Evolutionary conservation across 768 basidiomycete genomes (phyloP), one percentile per base, ranked within the genome.

Genomic region (Fomitopsis pulvina): DNA sequence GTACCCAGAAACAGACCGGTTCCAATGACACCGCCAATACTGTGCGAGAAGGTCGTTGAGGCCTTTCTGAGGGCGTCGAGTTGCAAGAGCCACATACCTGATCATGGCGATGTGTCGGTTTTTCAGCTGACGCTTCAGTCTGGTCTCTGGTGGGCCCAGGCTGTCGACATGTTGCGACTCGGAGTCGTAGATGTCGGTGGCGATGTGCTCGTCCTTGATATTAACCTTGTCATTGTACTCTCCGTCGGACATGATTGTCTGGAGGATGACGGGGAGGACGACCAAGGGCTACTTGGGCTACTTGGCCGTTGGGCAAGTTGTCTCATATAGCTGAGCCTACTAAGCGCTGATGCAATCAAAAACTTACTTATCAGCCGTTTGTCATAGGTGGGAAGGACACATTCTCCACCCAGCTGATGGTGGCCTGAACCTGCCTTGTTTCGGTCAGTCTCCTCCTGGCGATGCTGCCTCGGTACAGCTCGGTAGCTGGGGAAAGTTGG

Each of bases 91-190:
- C 20, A 54, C 66, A 42, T 45, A 73, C 83, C 85, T 87, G 56
- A 89, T 88, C 86, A 89, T 87, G 44, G 87, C 83, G 52, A 90
- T 75, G 62, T 90, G 88, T 14, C 87, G 73, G 59, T 86, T 87
- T 58, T 67, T 67, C 30, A 66, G 60, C 52, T 66, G 63, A 5
- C 63, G 62, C 43, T 62, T 56, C 34, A 66, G 54, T 16, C 38
- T 41, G 45, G 47, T 50, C 28, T 55, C 49, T 20, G 18, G 28
- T 22, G 48, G 53, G 29, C 34, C 28, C 26, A 34, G 47, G 29
- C 49, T 48, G 47, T 58, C 57, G 46, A 53, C 32, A 47, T 58
- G 52, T 18, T 55, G 51, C 44, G 53, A 46, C 28, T 41, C 41
- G 40, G 48, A 44, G 49, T 53, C 50, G 25, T 8, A 29, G 40